phyloP scores from a whole-genome alignment of 257 asterid species.

The Craterostigma plantagineum region DNA sequence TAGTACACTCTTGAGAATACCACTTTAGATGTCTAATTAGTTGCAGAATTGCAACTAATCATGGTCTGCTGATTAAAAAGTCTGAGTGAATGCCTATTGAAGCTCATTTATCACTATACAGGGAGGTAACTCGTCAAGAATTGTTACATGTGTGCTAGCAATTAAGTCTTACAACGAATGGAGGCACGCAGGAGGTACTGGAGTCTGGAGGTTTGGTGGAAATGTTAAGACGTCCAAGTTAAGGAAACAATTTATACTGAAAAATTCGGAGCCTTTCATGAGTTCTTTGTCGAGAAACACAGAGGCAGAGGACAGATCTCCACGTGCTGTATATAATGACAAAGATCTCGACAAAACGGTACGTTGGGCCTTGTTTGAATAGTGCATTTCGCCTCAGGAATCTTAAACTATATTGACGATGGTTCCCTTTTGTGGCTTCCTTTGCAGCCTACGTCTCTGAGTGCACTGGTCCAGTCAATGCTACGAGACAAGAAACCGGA shows the following conservation, averaged over 20 bases:
- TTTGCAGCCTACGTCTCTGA: no score
- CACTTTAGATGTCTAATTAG: no score
- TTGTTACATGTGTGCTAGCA: constrained; percentile 62
- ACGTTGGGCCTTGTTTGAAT: background rate
- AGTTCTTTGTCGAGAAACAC: constrained; percentile 29
- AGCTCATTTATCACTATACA: constrained; percentile 6
- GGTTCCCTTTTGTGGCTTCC: no score
- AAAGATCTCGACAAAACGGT: background rate
- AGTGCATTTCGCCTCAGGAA: no score
- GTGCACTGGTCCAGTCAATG: no score
- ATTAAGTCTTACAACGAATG: constrained; percentile 35
- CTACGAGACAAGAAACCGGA: no score
- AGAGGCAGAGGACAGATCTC: background rate
- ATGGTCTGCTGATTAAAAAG: no score
- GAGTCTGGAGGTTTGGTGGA: constrained; percentile 46
- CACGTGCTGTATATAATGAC: background rate
- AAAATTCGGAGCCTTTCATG: constrained; percentile 38
- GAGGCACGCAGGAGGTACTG: constrained; percentile 59
- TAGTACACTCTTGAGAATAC: no score
- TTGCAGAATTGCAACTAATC: no score
- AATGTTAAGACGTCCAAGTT: constrained; percentile 25
- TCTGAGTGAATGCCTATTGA: no score
- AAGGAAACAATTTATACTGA: constrained; percentile 31
- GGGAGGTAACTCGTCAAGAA: constrained; percentile 80
- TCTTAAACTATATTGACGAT: no score